These are phyloP conservation scores for Trypanosomatidae sp. DNA, from an alignment of 208 protist species.

Conservation along the genomic window DNA sequence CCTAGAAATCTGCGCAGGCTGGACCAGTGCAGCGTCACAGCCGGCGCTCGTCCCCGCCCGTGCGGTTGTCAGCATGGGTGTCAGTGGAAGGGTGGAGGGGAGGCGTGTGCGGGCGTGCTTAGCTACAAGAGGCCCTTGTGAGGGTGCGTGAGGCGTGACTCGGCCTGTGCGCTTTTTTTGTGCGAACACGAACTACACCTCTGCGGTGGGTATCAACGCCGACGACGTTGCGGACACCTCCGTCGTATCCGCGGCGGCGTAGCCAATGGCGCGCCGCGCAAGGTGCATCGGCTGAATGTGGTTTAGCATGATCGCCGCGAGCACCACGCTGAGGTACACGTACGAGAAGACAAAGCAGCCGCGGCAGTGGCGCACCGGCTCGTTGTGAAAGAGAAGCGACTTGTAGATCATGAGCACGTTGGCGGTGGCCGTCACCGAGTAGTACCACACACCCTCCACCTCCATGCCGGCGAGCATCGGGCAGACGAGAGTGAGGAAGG, in stretches of 20 bases:
- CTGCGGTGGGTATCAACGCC: not conserved
- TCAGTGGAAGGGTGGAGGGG: not conserved
- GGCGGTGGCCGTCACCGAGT: slow-evolving; percentile 46
- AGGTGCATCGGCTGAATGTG: slow-evolving; percentile 66
- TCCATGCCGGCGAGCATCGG: slow-evolving; percentile 45
- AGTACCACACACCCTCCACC: slow-evolving; percentile 75
- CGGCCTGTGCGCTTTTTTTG: not conserved
- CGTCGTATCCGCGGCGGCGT: slow-evolving; percentile 11
- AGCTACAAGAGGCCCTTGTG: not conserved
- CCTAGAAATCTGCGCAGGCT: not conserved
- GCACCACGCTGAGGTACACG: slow-evolving; percentile 77
- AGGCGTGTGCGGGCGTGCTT: not conserved
- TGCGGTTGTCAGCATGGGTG: not conserved
- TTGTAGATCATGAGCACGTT: slow-evolving; percentile 88
- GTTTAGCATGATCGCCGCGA: slow-evolving; percentile 77
- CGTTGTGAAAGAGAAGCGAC: slow-evolving; percentile 75
- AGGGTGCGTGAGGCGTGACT: not conserved
- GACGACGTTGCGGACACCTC: slow-evolving; percentile 4
- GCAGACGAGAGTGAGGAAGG: slow-evolving; percentile 55
- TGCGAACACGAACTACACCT: not conserved
- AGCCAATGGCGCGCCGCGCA: slow-evolving; percentile 22
- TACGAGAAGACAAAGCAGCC: slow-evolving; percentile 92
- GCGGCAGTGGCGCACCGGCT: slow-evolving; percentile 76
- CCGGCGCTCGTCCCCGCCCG: not conserved
- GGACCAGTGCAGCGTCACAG: not conserved